Conservation (phyloP, 208 protist genomes). For the Acanthamoeba healyi region DNA sequence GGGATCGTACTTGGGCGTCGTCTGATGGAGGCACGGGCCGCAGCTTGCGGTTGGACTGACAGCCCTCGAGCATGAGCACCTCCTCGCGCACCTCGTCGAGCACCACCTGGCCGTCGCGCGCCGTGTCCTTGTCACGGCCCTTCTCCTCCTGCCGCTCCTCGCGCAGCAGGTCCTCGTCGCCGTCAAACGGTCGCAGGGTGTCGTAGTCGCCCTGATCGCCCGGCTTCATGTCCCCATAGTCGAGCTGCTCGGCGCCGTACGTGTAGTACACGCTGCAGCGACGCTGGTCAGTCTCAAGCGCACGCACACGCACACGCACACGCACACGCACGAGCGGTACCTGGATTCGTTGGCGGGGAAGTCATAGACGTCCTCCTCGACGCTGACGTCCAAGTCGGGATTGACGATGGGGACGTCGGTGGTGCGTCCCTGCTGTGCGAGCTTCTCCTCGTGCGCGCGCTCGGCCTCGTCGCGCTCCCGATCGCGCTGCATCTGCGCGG, state of each 20-base stretch:
- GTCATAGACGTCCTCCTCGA: constrained; percentile 6
- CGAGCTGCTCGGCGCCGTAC: constrained; percentile 1
- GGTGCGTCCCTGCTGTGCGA: neutral
- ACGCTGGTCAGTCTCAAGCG: neutral
- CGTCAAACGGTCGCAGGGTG: constrained; percentile 10
- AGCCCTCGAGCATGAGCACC: constrained; percentile 23
- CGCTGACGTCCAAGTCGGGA: neutral
- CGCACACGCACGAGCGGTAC: neutral
- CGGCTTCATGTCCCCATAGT: constrained; percentile 7
- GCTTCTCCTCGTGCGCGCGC: neutral
- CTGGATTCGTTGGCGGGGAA: neutral
- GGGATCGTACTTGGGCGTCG: constrained; percentile 1
- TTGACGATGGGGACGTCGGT: neutral
- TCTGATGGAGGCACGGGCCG: neutral
- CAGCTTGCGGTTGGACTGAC: neutral
- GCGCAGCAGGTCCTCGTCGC: constrained; percentile 10
- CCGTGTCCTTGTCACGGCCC: neutral
- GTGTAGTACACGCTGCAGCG: neutral
- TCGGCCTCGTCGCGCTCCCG: neutral
- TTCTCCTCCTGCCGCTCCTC: neutral
- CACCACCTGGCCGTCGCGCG: neutral
- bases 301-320: neutral
- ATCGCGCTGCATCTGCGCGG: neutral
- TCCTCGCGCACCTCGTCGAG: constrained; percentile 43
- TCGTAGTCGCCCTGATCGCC: constrained; percentile 1